Percentiles rank a stretch among this genome's conserved stretches.
These are phyloP conservation scores for Mikania micrantha DNA, from an alignment of 129 eudicot species.

Conservation along the genomic window DNA sequence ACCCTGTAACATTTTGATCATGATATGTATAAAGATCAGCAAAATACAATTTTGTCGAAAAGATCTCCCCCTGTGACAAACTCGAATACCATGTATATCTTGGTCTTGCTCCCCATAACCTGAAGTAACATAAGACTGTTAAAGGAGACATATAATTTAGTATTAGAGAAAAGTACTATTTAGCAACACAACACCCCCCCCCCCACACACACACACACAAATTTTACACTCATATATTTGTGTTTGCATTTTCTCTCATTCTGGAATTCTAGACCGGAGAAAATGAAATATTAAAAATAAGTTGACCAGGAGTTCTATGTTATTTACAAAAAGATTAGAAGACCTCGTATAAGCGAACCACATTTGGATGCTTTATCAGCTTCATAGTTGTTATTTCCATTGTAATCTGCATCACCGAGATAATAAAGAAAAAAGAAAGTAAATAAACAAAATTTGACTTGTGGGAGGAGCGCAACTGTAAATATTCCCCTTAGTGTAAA, in stretches of 20 bases:
- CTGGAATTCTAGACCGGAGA: too few relatives aligned
- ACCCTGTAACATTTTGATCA: not conserved
- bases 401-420: slow-evolving; percentile 54
- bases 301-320: not conserved
- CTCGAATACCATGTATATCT: slow-evolving; percentile 81
- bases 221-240: too few relatives aligned
- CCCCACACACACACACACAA: too few relatives aligned
- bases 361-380: too few relatives aligned
- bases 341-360: slow-evolving; percentile 76
- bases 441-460: slow-evolving; percentile 5
- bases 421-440: slow-evolving; percentile 9
- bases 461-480: not conserved
- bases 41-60: slow-evolving; percentile 92
- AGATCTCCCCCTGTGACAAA: slow-evolving; percentile 95
- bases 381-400: slow-evolving; percentile 92
- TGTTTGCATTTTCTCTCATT: too few relatives aligned
- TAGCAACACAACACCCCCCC: too few relatives aligned
- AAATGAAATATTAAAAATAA: too few relatives aligned
- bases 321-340: not conserved
- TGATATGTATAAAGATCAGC: not conserved
- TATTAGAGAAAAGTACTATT: not conserved
- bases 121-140: slow-evolving; percentile 9
- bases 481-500: not conserved
- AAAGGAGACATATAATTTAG: not conserved
- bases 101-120: too few relatives aligned